phyloP scores from a whole-genome alignment of 2,329 filamentous ascomycete species.

The Raffaelea ambrosiae region DNA sequence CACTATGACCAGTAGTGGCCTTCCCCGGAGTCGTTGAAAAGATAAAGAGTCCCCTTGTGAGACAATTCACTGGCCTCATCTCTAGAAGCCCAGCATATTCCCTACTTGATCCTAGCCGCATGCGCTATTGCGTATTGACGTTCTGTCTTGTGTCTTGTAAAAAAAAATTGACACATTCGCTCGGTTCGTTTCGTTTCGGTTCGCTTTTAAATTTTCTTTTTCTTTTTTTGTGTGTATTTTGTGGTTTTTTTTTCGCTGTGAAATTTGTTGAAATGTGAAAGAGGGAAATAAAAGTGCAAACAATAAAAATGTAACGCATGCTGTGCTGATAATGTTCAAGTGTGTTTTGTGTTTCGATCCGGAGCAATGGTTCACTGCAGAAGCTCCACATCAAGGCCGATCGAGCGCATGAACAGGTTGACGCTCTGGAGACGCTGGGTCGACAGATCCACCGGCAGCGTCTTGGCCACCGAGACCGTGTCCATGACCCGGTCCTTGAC shows the following conservation, averaged over 20 bases:
- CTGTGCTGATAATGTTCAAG: too few species aligned
- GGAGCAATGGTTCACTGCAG: conserved; percentile 26
- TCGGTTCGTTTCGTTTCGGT: background rate
- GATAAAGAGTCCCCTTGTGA: too few species aligned
- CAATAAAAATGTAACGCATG: background rate
- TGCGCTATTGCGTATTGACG: too few species aligned
- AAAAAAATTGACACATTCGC: background rate
- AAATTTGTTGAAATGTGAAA: too few species aligned
- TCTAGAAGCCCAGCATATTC: too few species aligned
- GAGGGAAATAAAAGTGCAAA: background rate
- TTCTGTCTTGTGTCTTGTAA: too few species aligned
- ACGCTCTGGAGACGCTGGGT: conserved; percentile 80
- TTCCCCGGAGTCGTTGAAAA: background rate
- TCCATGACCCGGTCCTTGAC: conserved; percentile 98
- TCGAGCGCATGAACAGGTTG: conserved; percentile 96
- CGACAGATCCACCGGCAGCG: conserved; percentile 77
- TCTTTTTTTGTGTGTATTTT: background rate
- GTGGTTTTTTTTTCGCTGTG: background rate
- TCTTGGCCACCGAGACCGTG: conserved; percentile 82
- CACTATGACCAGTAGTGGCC: too few species aligned
- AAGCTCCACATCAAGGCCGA: conserved; percentile 91
- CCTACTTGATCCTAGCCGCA: too few species aligned
- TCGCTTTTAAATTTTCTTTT: background rate
- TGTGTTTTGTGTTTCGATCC: too few species aligned
- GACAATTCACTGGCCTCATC: too few species aligned